Evolutionary conservation across 2,329 filamentous ascomycete genomes (phyloP), one percentile per base, ranked within the genome.

Genomic region (Fusarium verticillioides): DNA sequence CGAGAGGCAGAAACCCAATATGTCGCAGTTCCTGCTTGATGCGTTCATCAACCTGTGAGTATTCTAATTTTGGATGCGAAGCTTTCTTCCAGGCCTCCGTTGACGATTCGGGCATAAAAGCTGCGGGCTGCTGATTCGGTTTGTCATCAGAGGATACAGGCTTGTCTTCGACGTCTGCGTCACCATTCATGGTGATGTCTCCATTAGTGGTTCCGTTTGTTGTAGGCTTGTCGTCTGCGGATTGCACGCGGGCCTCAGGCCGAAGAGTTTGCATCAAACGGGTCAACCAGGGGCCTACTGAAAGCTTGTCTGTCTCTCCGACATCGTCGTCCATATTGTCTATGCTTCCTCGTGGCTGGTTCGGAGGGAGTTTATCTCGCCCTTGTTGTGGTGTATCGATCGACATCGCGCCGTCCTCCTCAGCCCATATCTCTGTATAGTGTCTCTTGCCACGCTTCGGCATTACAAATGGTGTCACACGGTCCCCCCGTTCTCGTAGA

Each of bases 351-450:
- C 95, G 91, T 4, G 95, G 88, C 76, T 96, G 92, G 79, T 98
- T 97, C 3, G 93, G 87, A 2, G 94, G 89, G 11, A 94, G 87
- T 73, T 90, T 91, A 63, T 94, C 91, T 44, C 87, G 86, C 30
- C 86, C 86, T 68, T 88, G 86, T 40, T 88, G 86, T 9, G 89
- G 87, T 9, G 89, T 87, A 79, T 97, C 94, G 12, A 95, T 85
- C 42, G 91, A 87, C 86, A 94, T 92, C 53, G 89, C 86, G 15
- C 94, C 94, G 78, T 99, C 96, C 80, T 99, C 96, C 75, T 97
- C 95, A 0, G 94, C 93, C 96, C 96, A 99, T 15, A 96, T 87
- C 68, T 98, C 95, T 30, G 89, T 91, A 83, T 98, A 99, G 78
- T 94, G 92, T 76, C 91, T 92, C 81, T 94, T 93, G 50, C 95